These are phyloP conservation scores for Pneumocystis canis DNA, from an alignment of 1,139 yeast genomes.

Conservation along the genomic window DNA sequence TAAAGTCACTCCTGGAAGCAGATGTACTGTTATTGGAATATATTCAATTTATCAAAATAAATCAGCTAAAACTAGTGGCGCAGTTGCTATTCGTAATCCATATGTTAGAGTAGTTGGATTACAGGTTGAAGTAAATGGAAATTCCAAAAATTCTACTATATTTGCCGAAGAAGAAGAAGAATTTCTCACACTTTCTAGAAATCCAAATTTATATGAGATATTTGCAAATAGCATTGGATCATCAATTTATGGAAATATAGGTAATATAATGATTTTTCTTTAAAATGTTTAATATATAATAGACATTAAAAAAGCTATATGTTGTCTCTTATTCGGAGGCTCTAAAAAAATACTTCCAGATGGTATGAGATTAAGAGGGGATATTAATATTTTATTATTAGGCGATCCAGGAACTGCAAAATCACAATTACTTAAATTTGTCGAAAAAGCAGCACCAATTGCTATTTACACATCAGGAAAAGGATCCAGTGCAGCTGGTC, in stretches of 20 bases:
- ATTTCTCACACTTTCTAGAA: conserved; percentile 62
- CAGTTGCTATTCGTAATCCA: conserved; percentile 87
- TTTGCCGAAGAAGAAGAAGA: conserved; percentile 89
- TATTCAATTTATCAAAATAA: conserved; percentile 74
- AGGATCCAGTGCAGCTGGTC: conserved; percentile 98
- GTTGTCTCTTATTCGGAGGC: conserved; percentile 88
- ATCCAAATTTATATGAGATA: conserved; percentile 68
- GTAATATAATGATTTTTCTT: not conserved
- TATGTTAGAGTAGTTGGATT: conserved; percentile 78
- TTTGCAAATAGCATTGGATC: conserved; percentile 92
- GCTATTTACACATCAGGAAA: conserved; percentile 96
- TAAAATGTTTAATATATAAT: not conserved
- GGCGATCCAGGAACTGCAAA: conserved; percentile 99
- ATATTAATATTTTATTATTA: conserved; percentile 74
- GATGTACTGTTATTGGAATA: conserved; percentile 83
- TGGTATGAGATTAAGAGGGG: conserved; percentile 94
- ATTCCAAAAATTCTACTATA: conserved; percentile 43
- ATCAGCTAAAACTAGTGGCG: conserved; percentile 33
- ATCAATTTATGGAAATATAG: conserved; percentile 74
- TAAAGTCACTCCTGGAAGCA: conserved; percentile 84
- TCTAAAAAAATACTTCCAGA: conserved; percentile 85
- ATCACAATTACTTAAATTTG: conserved; percentile 86
- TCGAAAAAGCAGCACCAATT: conserved; percentile 87
- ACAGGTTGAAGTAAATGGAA: conserved; percentile 65
- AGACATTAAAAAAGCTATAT: conserved; percentile 85